Conservation (phyloP, 73 alveolate genomes). For the Effrenium voratum region DNA sequence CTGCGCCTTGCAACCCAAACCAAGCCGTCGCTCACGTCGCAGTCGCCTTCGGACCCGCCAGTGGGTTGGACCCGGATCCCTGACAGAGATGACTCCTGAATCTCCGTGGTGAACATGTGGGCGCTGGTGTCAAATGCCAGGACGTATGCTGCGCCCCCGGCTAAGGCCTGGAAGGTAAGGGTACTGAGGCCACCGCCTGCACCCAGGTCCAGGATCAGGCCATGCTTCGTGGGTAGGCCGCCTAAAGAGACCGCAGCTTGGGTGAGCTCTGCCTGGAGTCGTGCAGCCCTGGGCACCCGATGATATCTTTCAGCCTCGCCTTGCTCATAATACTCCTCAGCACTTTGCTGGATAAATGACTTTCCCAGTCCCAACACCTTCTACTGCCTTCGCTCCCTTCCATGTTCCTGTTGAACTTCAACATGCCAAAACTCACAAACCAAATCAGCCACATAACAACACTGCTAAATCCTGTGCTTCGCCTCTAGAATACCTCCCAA, state of each 20-base stretch:
- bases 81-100: slow-evolving; percentile 29
- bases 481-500: too few species aligned
- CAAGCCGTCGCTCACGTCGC: slow-evolving; percentile 54
- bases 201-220: slow-evolving; percentile 66
- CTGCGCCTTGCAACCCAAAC: slow-evolving; percentile 38
- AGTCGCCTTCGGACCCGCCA: neutral
- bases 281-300: slow-evolving; percentile 62
- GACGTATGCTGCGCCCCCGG: slow-evolving; percentile 1
- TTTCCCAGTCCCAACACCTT: too few species aligned
- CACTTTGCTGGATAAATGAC: too few species aligned
- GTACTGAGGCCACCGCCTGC: slow-evolving; percentile 89
- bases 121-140: slow-evolving; percentile 75
- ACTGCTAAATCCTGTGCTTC: too few species aligned
- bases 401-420: too few species aligned
- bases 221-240: neutral
- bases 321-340: slow-evolving; percentile 61
- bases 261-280: slow-evolving; percentile 83
- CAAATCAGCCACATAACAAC: too few species aligned
- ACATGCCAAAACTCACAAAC: too few species aligned
- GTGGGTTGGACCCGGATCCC: slow-evolving; percentile 49
- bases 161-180: slow-evolving; percentile 65
- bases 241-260: slow-evolving; percentile 46
- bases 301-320: slow-evolving; percentile 69
- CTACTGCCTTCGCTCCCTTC: too few species aligned
- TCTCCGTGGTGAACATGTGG: slow-evolving; percentile 59